A percentile compares a stretch with the other conserved stretches of the same genome.
Conservation (phyloP, 345 rosid genomes). For the Arabidopsis arenosa region DNA sequence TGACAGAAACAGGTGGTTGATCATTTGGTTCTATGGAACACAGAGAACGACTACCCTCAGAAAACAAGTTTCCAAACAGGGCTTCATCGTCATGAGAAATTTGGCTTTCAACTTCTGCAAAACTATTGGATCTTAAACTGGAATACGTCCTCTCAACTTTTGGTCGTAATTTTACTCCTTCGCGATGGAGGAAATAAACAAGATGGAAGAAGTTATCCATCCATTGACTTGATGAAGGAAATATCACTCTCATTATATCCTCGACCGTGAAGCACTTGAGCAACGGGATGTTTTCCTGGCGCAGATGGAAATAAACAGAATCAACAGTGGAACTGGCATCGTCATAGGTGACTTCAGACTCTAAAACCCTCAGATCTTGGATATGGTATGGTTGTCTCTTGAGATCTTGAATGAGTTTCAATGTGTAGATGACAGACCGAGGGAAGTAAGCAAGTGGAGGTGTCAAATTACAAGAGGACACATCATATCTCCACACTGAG, state of each 20-base stretch:
- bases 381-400: constrained; percentile 58
- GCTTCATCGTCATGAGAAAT: constrained; percentile 95
- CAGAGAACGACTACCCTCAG: constrained; percentile 76
- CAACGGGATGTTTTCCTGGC: constrained; percentile 65
- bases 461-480: constrained; percentile 54
- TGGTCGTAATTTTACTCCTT: constrained; percentile 76
- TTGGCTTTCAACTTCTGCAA: constrained; percentile 73
- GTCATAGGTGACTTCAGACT: constrained; percentile 45
- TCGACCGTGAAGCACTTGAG: constrained; percentile 62
- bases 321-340: constrained; percentile 45
- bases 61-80: constrained; percentile 92
- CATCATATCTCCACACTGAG: constrained; percentile 74
- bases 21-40: constrained; percentile 78
- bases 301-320: constrained; percentile 59
- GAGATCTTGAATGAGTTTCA: constrained; percentile 78
- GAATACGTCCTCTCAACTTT: constrained; percentile 73
- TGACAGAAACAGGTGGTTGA: constrained; percentile 62
- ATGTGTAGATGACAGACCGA: constrained; percentile 61
- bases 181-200: constrained; percentile 66
- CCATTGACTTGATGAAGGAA: constrained; percentile 82
- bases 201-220: constrained; percentile 78
- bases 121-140: constrained; percentile 61
- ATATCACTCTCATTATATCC: constrained; percentile 66
- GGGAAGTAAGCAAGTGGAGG: constrained; percentile 84
- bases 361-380: constrained; percentile 60